Percentiles rank a stretch among this genome's conserved stretches.
Evolutionary conservation across 805 yeast genomes (phyloP).

Genomic region (Clavispora carvajalis): DNA sequence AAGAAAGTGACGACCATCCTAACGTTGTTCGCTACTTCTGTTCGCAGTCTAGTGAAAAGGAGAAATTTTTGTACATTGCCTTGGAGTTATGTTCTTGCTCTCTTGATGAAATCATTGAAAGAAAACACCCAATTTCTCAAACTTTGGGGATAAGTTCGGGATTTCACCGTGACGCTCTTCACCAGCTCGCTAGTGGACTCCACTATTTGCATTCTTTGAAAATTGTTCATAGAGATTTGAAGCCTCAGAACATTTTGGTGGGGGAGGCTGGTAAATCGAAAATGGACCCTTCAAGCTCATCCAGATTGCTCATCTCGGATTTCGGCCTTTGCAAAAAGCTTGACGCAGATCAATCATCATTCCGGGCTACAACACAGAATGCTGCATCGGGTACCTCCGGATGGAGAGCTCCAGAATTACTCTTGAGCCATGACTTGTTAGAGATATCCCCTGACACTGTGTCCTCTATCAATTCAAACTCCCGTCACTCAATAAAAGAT

Average conservation of each 20-base stretch:
- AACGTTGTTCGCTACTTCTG: slow-evolving; percentile 91
- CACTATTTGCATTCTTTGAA: slow-evolving; percentile 83
- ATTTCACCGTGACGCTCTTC: slow-evolving; percentile 40
- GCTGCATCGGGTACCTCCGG: slow-evolving; percentile 94
- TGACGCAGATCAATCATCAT: slow-evolving; percentile 89
- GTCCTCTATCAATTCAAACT: slow-evolving; percentile 20
- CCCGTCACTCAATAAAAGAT: slow-evolving; percentile 12
- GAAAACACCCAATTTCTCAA: slow-evolving; percentile 34
- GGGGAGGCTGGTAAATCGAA: slow-evolving; percentile 39
- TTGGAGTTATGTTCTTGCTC: slow-evolving; percentile 87
- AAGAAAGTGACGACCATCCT: slow-evolving; percentile 95
- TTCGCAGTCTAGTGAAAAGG: slow-evolving; percentile 70
- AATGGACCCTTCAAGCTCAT: slow-evolving; percentile 7
- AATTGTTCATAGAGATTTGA: slow-evolving; percentile 90
- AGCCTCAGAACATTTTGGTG: slow-evolving; percentile 89
- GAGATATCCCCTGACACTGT: slow-evolving; percentile 38
- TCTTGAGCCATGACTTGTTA: slow-evolving; percentile 35
- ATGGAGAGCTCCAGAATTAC: slow-evolving; percentile 95
- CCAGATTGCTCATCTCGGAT: slow-evolving; percentile 82
- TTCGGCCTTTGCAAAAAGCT: slow-evolving; percentile 92
- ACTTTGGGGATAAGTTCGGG: slow-evolving; percentile 36
- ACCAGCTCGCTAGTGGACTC: slow-evolving; percentile 79
- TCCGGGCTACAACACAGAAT: slow-evolving; percentile 84
- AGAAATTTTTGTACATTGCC: slow-evolving; percentile 86
- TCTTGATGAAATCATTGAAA: slow-evolving; percentile 76